Conservation (phyloP, 2,329 filamentous ascomycete genomes). For the Alternaria hordeiaustralica region DNA sequence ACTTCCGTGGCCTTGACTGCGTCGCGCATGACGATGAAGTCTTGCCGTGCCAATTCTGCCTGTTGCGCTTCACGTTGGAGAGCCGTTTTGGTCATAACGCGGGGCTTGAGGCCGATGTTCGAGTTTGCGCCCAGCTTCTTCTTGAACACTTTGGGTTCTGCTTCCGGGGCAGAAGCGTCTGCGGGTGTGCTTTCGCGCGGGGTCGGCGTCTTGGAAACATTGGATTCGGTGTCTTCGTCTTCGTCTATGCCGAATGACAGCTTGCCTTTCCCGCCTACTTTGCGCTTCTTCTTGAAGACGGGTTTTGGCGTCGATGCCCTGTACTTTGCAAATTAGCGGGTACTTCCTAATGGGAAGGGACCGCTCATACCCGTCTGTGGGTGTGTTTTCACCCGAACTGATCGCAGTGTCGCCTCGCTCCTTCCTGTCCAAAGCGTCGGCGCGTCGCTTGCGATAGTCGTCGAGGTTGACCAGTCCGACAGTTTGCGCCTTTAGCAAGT, state of each 20-base stretch:
- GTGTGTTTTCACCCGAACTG: slow-evolving; percentile 60
- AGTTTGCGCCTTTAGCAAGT: slow-evolving; percentile 82
- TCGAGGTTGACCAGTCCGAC: slow-evolving; percentile 90
- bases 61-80: slow-evolving; percentile 80
- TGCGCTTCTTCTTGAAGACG: slow-evolving; percentile 64
- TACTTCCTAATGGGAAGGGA: not conserved
- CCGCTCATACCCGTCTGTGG: slow-evolving; percentile 64
- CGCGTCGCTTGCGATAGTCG: slow-evolving; percentile 94
- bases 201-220: slow-evolving; percentile 44
- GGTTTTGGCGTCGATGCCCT: slow-evolving; percentile 61
- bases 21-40: slow-evolving; percentile 84
- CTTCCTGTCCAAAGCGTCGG: slow-evolving; percentile 90
- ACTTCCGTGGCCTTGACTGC: slow-evolving; percentile 89
- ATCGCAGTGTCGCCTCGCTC: slow-evolving; percentile 78
- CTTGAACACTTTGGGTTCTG: slow-evolving; percentile 45
- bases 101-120: slow-evolving; percentile 66
- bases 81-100: slow-evolving; percentile 76
- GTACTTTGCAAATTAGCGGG: slow-evolving; percentile 63
- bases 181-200: slow-evolving; percentile 48
- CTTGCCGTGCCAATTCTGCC: slow-evolving; percentile 74
- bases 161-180: slow-evolving; percentile 44
- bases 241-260: slow-evolving; percentile 76
- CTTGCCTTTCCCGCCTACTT: slow-evolving; percentile 62
- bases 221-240: slow-evolving; percentile 63
- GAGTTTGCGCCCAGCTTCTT: slow-evolving; percentile 67